Percentiles rank a stretch among this genome's conserved stretches.
Conservation (phyloP, 805 yeast species). For the Candida verbasci region DNA sequence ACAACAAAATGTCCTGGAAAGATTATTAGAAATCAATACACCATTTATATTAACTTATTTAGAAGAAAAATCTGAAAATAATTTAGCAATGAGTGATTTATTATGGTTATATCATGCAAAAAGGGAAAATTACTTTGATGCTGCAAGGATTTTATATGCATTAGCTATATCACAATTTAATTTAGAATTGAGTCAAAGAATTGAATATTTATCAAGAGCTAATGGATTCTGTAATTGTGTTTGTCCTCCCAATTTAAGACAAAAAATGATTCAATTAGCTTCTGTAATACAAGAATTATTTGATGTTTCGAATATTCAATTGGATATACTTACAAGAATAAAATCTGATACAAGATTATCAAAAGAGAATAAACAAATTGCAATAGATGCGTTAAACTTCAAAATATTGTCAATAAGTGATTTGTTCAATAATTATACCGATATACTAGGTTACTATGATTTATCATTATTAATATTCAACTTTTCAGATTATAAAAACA, state of each 20-base stretch:
- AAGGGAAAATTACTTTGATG: slow-evolving; percentile 69
- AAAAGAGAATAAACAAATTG: slow-evolving; percentile 45
- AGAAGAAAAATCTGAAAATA: slow-evolving; percentile 58
- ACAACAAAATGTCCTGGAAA: slow-evolving; percentile 68
- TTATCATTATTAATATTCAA: slow-evolving; percentile 74
- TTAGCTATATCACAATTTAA: slow-evolving; percentile 72
- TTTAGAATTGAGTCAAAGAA: slow-evolving; percentile 64
- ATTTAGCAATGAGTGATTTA: slow-evolving; percentile 72
- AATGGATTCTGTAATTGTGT: slow-evolving; percentile 87
- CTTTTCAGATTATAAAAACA: slow-evolving; percentile 78
- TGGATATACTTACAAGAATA: slow-evolving; percentile 53
- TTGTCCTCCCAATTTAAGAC: slow-evolving; percentile 72
- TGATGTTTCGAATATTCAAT: slow-evolving; percentile 83
- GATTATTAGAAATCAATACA: slow-evolving; percentile 74
- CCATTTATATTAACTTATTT: slow-evolving; percentile 76
- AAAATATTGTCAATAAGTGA: slow-evolving; percentile 70
- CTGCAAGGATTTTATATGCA: slow-evolving; percentile 73
- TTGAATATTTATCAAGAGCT: slow-evolving; percentile 87
- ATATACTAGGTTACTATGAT: slow-evolving; percentile 83
- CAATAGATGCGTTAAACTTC: slow-evolving; percentile 53
- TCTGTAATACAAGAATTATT: slow-evolving; percentile 71
- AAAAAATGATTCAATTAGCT: slow-evolving; percentile 68
- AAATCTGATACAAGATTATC: slow-evolving; percentile 47
- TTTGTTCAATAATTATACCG: slow-evolving; percentile 80
- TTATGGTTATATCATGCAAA: slow-evolving; percentile 88